These are phyloP conservation scores for Ogataea philodendri DNA, from an alignment of 805 yeast genomes.

Conservation along the genomic window DNA sequence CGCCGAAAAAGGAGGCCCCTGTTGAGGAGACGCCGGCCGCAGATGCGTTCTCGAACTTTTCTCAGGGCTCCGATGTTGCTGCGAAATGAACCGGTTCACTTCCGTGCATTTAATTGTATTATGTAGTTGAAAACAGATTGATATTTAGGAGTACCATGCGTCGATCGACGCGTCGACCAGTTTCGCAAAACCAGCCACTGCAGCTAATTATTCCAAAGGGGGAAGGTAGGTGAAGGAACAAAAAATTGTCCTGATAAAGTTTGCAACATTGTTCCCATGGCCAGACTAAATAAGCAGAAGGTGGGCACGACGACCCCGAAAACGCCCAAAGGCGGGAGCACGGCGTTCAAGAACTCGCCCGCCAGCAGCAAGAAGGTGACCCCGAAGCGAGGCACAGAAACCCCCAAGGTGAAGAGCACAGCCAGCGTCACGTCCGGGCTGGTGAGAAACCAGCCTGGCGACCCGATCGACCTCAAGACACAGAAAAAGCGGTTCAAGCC, in stretches of 20 bases:
- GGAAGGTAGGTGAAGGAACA: too few relatives aligned
- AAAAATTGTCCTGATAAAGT: constrained; percentile 9
- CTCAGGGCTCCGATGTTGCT: constrained; percentile 41
- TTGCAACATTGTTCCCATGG: constrained; percentile 17
- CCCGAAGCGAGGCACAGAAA: constrained; percentile 8
- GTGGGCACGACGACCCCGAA: constrained; percentile 16
- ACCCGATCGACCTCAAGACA: constrained; percentile 39
- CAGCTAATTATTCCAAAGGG: constrained; percentile 14
- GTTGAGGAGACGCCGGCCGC: constrained; percentile 11
- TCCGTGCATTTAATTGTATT: constrained; percentile 13
- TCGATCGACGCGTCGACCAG: constrained; percentile 9
- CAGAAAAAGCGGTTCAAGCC: constrained; percentile 49
- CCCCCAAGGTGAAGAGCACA: constrained; percentile 9
- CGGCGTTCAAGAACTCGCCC: constrained; percentile 18
- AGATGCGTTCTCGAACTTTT: constrained; percentile 41
- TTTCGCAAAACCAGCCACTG: constrained; percentile 15
- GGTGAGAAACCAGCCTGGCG: constrained; percentile 53
- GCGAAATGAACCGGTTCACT: constrained; percentile 11
- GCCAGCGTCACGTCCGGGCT: constrained; percentile 34
- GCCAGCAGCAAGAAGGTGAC: constrained; percentile 11
- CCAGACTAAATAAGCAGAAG: constrained; percentile 25
- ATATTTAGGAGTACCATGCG: not conserved
- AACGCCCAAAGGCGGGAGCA: constrained; percentile 15
- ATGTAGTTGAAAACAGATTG: constrained; percentile 2
- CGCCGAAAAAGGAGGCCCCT: constrained; percentile 11